Evolutionary conservation across 495 filamentous ascomycete genomes (phyloP), one percentile per base, ranked within the genome.

Genomic region (Xylona heveae): DNA sequence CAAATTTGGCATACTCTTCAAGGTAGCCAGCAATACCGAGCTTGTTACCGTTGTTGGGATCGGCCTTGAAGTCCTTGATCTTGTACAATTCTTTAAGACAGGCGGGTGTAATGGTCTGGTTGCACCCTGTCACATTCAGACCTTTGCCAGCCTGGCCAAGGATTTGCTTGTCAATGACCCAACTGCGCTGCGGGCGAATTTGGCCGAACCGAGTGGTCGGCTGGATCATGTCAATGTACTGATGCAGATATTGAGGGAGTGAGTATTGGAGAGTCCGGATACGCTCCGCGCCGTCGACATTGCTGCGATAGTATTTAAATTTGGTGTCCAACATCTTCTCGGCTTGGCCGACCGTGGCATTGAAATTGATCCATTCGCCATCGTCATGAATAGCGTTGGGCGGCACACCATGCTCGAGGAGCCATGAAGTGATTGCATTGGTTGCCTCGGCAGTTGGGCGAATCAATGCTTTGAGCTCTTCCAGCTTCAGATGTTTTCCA

Each of bases 1-100:
- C 46, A 29, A 46, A 51, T 18, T 45, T 40, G 6, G 51, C 51
- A 24, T 46, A 55, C 33, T 57, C 35, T 15, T 38, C 13, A 6
- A 38, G 31, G 19, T 26, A 88, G 1, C 76, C 74, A 21, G 64
- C 73, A 26, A 88, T 61, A 6, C 73, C 76, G 10, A 81, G 44
- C 16, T 54, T 48, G 27, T 60, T 61, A 13, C 56, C 49, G n/a
- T 52, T 49, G 1, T 51, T 54, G 25, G 55, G 41, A 34, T 54
- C 43, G 5, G 64, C 52, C 8, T 47, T 52, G 44, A 64, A 68
- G 47, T 56, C 49, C 24, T 46, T 47, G 32, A 67, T 46, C 41
- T 67, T 71, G 52, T 76, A 77, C 42, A 68, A 42, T 23, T 64
- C 50, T 48, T 59, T 61, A 14, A 79, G 41, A 37, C 71, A 77